Conservation (phyloP, 495 filamentous ascomycete species). For the Glonium stellatum region DNA sequence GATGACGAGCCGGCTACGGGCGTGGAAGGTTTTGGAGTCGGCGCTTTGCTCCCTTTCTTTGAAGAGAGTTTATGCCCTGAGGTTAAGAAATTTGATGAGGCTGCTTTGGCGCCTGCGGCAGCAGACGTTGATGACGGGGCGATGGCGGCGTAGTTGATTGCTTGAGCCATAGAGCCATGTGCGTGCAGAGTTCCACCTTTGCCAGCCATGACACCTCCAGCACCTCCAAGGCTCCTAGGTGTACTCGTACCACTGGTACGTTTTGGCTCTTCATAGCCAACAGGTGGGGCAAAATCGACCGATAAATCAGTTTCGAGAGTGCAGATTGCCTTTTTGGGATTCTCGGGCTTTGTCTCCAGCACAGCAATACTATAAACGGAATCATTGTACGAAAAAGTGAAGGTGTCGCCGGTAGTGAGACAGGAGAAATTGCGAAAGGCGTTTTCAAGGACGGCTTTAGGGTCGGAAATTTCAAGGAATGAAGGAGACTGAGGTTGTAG, state of each 20-base stretch:
- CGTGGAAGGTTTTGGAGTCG: slow-evolving; percentile 74
- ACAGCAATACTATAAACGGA: slow-evolving; percentile 86
- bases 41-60: slow-evolving; percentile 71
- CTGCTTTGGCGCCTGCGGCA: slow-evolving; percentile 53
- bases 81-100: slow-evolving; percentile 69
- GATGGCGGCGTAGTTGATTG: slow-evolving; percentile 95
- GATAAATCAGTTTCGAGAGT: slow-evolving; percentile 91
- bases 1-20: slow-evolving; percentile 64
- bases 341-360: slow-evolving; percentile 81
- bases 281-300: slow-evolving; percentile 89
- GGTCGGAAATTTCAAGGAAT: slow-evolving; percentile 94
- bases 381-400: slow-evolving; percentile 94
- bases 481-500: slow-evolving; percentile 84
- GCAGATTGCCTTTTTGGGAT: slow-evolving; percentile 71
- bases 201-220: slow-evolving; percentile 37
- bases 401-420: slow-evolving; percentile 82
- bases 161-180: slow-evolving; percentile 90
- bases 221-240: slow-evolving; percentile 54
- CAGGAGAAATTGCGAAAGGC: slow-evolving; percentile 93
- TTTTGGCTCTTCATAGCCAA: slow-evolving; percentile 82
- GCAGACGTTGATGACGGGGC: slow-evolving; percentile 65
- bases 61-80: slow-evolving; percentile 69
- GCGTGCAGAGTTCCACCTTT: slow-evolving; percentile 68
- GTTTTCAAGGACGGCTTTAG: slow-evolving; percentile 95
- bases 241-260: slow-evolving; percentile 54